Base-by-base conservation (phyloP, 192 early-diverging fungal genomes). In the Coemansia sp. region DNA sequence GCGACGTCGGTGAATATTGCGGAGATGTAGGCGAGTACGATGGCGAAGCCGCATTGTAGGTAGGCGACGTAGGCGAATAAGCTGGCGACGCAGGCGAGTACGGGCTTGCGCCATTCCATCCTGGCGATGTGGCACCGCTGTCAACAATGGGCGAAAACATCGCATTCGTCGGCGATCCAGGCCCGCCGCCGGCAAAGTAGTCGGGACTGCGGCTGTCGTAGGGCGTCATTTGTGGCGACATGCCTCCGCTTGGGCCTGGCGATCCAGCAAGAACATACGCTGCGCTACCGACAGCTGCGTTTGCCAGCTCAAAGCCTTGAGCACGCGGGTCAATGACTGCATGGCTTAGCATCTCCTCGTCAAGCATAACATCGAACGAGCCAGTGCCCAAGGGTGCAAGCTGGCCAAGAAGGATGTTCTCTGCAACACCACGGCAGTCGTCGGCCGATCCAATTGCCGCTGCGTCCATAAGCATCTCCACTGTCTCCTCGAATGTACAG, bases 401-500 rank as follows among this genome's bases (percentile, higher is more conserved):
- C 84, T 99, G 95, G 46, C 97, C 97, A 40, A 99, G 85, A 85
- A 99, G 89, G 35, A 99, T 96, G 79, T 95, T 96, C 74, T 97
- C 97, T 3, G 94, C 93, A 34, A 99, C 97, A 53, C 97, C 97
- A 69, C 88, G 87, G 75, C 95, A 98, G 75, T 94, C 92, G 78
- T 99, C 97, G 49, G 94, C 33, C 69, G 95, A 92, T 61, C 95
- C 97, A 21, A 87, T 87, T 39, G 90, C 88, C 5, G 97, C 95
- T 4, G 95, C 94, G 34, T 97, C 95, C 86, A 99, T 91, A 66
- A 99, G 86, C 75, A 97, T 90, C 83, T 99, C 97, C 0, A 99
- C 97, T 0, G 97, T 98, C 83, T 99, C 97, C 82, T 99, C 97
- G 59, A 99, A 99, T 10, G 97, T 95, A 61, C 92, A 92, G 39